Evolutionary conservation across 306 rosid genomes (phyloP), one percentile per base, ranked within the genome.

Genomic region (Neltuma alba): DNA sequence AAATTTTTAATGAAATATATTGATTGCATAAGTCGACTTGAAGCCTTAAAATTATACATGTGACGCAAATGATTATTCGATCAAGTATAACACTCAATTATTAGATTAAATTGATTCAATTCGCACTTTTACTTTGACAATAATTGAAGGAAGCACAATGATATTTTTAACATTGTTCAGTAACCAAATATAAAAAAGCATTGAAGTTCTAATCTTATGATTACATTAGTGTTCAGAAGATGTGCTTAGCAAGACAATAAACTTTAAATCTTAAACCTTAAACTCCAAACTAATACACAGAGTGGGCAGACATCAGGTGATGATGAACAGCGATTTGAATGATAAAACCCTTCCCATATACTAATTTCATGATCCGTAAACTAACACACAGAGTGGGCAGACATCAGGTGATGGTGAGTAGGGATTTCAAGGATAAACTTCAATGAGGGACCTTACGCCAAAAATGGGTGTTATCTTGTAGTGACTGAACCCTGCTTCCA

Each of bases 361-460:
- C n/a, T n/a, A n/a, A n/a, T n/a, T n/a, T n/a, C n/a, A n/a, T n/a
- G n/a, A n/a, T n/a, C n/a, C n/a, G n/a, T n/a, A n/a, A n/a, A 23
- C 31, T 18, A 50, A 50, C 25, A 20, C 6, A 50, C 9, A 23
- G 23, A 30, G 34, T 40, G n/a, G 57, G 30, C 36, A 34, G n/a
- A 8, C 15, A 14, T 74, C 30, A 38, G 2, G 45, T 55, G 27
- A 47, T 21, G 14, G 44, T 10, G 64, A 8, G n/a, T n/a, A n/a
- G 4, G n/a, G 31, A 77, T 28, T 40, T 77, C 70, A 90, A 62
- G 91, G 91, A 76, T 61, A 89, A 66, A 91, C 89, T 76, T 89
- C 95, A 73, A 88, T 80, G 1, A 91, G 83, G 6, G 91, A 91
- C 74, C 88, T 87, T 18, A 80, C 23, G 23, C 90, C 89, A 55